These are phyloP conservation scores for Stropharia rugosoannulata DNA, from an alignment of 768 basidiomycete species.

Conservation along the genomic window DNA sequence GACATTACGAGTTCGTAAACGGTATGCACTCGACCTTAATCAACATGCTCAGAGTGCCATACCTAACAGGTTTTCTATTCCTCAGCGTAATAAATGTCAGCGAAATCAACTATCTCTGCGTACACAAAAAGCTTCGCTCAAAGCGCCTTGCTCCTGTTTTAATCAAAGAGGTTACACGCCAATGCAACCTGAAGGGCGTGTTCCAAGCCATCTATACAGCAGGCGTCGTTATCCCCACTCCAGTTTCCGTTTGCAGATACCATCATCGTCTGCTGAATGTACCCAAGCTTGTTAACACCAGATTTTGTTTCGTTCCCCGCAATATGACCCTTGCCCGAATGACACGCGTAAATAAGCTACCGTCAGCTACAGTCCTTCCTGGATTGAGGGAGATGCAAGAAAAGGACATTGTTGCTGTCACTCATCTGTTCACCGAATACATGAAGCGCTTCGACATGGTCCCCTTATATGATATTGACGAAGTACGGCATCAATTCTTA, in stretches of 20 bases:
- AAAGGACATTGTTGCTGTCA: constrained; percentile 68
- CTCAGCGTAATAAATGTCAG: constrained; percentile 54
- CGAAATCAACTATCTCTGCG: constrained; percentile 97
- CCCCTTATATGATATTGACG: constrained; percentile 72
- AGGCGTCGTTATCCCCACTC: constrained; percentile 91
- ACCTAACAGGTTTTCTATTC: neutral
- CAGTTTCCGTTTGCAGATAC: constrained; percentile 89
- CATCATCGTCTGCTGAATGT: constrained; percentile 91
- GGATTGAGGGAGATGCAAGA: constrained; percentile 91
- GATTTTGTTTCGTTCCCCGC: constrained; percentile 86
- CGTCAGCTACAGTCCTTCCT: constrained; percentile 44
- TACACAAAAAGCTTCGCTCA: constrained; percentile 95
- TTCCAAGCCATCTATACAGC: constrained; percentile 99
- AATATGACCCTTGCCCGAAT: constrained; percentile 90
- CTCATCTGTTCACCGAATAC: constrained; percentile 70
- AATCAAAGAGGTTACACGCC: constrained; percentile 96
- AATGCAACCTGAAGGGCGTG: constrained; percentile 83
- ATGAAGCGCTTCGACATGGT: constrained; percentile 85
- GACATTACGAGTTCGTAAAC: constrained; percentile 76
- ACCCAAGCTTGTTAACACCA: constrained; percentile 86
- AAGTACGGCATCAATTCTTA: constrained; percentile 84
- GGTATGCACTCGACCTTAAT: constrained; percentile 47
- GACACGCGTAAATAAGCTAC: constrained; percentile 72
- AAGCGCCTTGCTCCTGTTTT: constrained; percentile 94
- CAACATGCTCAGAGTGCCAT: neutral